Evolutionary conservation across 2,329 filamentous ascomycete species (phyloP), one percentile per base, ranked within the genome.

Genomic region (Exophiala alcalophila): DNA sequence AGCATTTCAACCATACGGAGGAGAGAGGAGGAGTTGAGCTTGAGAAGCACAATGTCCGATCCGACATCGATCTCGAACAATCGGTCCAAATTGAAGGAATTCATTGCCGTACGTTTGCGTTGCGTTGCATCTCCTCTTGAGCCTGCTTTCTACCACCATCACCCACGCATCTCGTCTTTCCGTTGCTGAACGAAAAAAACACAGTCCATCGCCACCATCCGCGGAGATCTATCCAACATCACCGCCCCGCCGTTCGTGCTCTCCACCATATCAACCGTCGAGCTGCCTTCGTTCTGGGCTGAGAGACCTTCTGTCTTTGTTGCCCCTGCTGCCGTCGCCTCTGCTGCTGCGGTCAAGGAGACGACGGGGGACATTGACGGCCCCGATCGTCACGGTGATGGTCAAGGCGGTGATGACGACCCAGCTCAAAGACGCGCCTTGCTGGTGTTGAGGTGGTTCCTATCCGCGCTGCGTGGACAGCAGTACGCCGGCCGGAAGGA

Each of bases 391-490:
- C n/a, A n/a, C n/a, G n/a, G n/a, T n/a, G n/a, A n/a, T n/a, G n/a
- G n/a, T n/a, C n/a, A n/a, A n/a, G n/a, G n/a, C n/a, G n/a, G n/a
- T n/a, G n/a, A n/a, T n/a, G 58, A 81, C 38, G 85, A 94, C 62
- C 78, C 89, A 0, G 80, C 84, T 58, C 92, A 88, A 71, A n/a
- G n/a, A n/a, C 81, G 91, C 49, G 83, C 87, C 14, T 69, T 94
- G 54, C 73, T 91, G 23, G 91, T 97, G n/a, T 72, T 96, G 57
- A 94, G 91, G 67, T 97, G 91, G 91, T 97, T 96, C 70, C 70
- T 97, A 41, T 90, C 82, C 59, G 95, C 90, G 3, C 74, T 97
- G 38, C 94, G 92, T 71, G 87, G 94, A 66, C 88, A 94, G 39
- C 50, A 54, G 29, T 56, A 56, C 70, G 71, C 49, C 66, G 70